Conservation (phyloP, 2,329 filamentous ascomycete species). For the Diaporthe nobilis region DNA sequence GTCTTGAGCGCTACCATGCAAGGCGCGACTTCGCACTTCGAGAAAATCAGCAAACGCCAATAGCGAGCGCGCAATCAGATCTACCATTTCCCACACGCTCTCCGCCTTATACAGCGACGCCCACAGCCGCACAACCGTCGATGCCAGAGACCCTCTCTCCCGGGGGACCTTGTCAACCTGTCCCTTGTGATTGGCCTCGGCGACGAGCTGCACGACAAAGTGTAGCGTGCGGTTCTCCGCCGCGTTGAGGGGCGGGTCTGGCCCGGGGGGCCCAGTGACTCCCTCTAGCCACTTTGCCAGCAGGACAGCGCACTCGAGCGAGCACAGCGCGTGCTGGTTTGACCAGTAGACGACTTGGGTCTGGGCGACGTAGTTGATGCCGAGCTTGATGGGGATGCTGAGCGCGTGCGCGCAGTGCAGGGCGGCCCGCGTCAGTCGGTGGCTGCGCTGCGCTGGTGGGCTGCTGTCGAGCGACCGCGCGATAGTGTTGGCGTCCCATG, state of each 20-base stretch:
- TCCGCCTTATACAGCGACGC: constrained; percentile 8
- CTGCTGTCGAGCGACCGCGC: not conserved
- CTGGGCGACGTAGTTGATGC: constrained; percentile 5
- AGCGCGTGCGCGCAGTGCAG: constrained; percentile 12
- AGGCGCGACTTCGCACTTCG: not conserved
- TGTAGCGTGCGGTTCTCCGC: not conserved
- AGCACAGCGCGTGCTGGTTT: constrained; percentile 1
- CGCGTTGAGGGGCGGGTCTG: not conserved
- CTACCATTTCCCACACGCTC: constrained; percentile 6
- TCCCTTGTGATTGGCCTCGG: not conserved
- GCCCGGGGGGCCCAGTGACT: not conserved
- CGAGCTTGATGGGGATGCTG: constrained; percentile 13
- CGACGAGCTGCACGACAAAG: not conserved
- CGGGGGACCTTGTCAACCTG: not conserved
- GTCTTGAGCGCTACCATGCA: not conserved
- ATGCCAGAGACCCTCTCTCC: not conserved
- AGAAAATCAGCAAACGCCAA: constrained; percentile 1
- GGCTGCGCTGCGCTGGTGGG: constrained; percentile 15
- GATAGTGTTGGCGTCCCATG: not conserved
- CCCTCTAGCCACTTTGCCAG: constrained; percentile 11
- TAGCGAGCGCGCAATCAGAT: constrained; percentile 3
- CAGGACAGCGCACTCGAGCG: constrained; percentile 6
- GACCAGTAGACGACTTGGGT: constrained; percentile 9
- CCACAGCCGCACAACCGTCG: constrained; percentile 1
- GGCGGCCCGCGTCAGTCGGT: not conserved